phyloP scores from a whole-genome alignment of 768 basidiomycete species.

The Tricholoma sp. region DNA sequence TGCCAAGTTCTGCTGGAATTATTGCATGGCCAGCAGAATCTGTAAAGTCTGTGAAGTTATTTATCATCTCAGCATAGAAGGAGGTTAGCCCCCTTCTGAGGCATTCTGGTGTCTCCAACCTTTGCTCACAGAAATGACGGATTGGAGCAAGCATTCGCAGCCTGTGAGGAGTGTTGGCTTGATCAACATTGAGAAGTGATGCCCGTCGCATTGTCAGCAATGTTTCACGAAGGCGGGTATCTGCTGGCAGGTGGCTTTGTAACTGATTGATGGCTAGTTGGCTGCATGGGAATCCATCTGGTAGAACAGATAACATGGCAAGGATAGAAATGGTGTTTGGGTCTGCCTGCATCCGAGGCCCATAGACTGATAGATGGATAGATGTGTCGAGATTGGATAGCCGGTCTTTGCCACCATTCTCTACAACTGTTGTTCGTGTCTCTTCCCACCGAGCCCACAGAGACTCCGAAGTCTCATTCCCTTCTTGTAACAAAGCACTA shows the following conservation, averaged over 20 bases:
- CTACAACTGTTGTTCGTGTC: constrained; percentile 13
- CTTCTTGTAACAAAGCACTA: constrained; percentile 15
- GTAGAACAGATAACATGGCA: constrained; percentile 17
- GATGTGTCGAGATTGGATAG: constrained; percentile 19
- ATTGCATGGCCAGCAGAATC: neutral
- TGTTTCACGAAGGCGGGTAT: neutral
- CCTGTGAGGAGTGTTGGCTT: too few species aligned
- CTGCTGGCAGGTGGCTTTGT: neutral
- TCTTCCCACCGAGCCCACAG: constrained; percentile 15
- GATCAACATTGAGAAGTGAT: neutral
- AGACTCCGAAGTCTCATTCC: constrained; percentile 14
- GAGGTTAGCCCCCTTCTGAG: neutral
- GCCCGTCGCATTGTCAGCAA: constrained; percentile 1
- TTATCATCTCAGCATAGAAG: neutral
- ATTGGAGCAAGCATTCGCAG: neutral
- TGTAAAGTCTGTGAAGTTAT: neutral
- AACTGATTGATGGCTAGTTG: neutral
- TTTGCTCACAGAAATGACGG: neutral
- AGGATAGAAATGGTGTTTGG: constrained; percentile 11
- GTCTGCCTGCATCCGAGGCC: constrained; percentile 15
- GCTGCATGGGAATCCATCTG: constrained; percentile 6
- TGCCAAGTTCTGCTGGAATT: neutral
- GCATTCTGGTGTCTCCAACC: neutral
- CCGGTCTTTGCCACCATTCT: constrained; percentile 14
- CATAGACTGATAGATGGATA: constrained; percentile 13